A percentile compares a stretch with the other conserved stretches of the same genome.
These are phyloP conservation scores for Hortiboletus flavorubellus DNA, from an alignment of 768 basidiomycete species.

Conservation along the genomic window DNA sequence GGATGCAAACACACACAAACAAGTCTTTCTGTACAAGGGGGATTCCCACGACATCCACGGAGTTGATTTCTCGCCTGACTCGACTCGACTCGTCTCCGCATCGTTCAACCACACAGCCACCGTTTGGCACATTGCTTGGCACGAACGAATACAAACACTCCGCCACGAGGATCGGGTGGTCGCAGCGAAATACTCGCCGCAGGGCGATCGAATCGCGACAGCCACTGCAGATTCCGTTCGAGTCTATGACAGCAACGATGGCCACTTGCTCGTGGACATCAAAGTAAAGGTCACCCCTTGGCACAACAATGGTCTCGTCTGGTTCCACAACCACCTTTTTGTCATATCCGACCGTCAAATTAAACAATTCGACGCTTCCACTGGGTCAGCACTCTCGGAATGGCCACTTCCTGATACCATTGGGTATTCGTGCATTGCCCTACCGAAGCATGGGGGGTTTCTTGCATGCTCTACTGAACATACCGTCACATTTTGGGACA, in stretches of 20 bases:
- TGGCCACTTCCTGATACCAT: no score
- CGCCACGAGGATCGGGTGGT: not conserved
- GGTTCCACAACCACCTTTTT: no score
- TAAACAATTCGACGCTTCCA: no score
- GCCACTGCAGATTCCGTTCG: not conserved
- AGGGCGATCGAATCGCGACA: not conserved
- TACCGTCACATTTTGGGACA: no score
- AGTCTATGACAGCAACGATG: not conserved
- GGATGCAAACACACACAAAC: not conserved
- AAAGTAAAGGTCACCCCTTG: not conserved
- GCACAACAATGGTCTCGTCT: no score
- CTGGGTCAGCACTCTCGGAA: no score
- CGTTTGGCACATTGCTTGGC: not conserved
- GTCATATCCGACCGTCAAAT: no score
- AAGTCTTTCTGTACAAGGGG: not conserved
- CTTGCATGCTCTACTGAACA: no score
- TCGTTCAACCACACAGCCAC: not conserved
- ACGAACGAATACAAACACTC: not conserved
- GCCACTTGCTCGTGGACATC: not conserved
- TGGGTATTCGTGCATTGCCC: no score
- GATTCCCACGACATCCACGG: not conserved
- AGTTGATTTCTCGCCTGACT: constrained; percentile 7
- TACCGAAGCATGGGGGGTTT: no score
- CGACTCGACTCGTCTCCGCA: not conserved
- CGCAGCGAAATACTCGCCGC: not conserved